Percentiles rank a stretch among this genome's conserved stretches.
Evolutionary conservation across 1,284 basidiomycete genomes (phyloP).

Genomic region (Rhodotorula sp.): DNA sequence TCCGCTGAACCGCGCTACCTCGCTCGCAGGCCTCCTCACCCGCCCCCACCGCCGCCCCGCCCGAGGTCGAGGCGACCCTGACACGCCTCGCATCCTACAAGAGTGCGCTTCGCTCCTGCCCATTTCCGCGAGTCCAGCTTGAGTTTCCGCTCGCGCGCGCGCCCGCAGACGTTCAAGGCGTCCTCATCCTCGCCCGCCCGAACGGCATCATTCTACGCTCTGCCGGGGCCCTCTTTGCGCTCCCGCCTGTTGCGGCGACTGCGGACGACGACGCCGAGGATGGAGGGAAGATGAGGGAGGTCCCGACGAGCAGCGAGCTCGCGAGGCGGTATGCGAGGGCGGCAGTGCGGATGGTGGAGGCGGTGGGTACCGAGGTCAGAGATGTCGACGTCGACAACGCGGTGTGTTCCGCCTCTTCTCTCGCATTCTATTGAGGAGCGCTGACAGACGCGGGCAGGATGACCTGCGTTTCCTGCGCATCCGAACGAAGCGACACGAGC

Average conservation of each 20-base stretch:
- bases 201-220: conserved; percentile 69
- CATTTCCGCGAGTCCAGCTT: background rate
- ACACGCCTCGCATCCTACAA: conserved; percentile 73
- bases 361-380: conserved; percentile 69
- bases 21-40: background rate
- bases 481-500: conserved; percentile 83
- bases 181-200: conserved; percentile 66
- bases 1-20: background rate
- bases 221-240: conserved; percentile 81
- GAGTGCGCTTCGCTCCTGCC: conserved; percentile 51
- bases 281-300: background rate
- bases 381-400: conserved; percentile 62
- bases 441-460: conserved; percentile 60
- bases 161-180: conserved; percentile 67
- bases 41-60: conserved; percentile 54
- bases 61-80: conserved; percentile 75
- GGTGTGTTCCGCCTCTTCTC: conserved; percentile 54
- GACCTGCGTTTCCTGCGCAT: conserved; percentile 85
- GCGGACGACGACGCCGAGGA: too few relatives aligned
- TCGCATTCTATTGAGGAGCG: background rate
- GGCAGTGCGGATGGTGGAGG: conserved; percentile 64
- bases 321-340: conserved; percentile 30
- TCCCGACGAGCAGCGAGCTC: conserved; percentile 14
- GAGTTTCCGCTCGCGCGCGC: background rate
- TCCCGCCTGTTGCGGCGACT: conserved; percentile 49